Evolutionary conservation across 768 basidiomycete genomes (phyloP), one percentile per base, ranked within the genome.

Genomic region (Lactarius pseudohatsudake): DNA sequence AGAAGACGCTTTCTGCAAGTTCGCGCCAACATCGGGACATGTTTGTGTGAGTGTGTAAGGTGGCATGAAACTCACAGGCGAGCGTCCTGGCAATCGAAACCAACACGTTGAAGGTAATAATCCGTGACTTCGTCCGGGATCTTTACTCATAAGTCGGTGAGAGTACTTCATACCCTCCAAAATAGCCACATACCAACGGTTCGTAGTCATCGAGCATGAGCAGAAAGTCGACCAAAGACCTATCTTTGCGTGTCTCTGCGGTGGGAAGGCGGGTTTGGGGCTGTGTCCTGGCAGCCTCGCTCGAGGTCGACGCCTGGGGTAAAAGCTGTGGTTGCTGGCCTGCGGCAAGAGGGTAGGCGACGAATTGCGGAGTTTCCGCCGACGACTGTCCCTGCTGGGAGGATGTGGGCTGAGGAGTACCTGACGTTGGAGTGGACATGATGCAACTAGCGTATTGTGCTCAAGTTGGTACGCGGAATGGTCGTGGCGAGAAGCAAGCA

Each of bases 71-170:
- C 88, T 72, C 72, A 97, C 95, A 98, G 76, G 72, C 96, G 86
- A 58, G 94, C 86, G 74, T 98, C 96, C 68, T 95, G 90, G 73
- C 92, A 96, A 71, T 98, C 95, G 76, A 98, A 98, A 1, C 96
- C 97, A 22, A 96, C 92, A 63, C 90, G 85, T 76, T 98, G 95
- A 13, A 99, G 86, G 78, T 97, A 98, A 76, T 96, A 97, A 73
- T 97, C 94, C 4, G 96, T 97, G 28, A 99, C 94, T 76, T 98
- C 96, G 75, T 94, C 96, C 0, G 96, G 96, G 68, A 98, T 93
- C 96, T 98, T 74, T 22, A 4, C 22, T 15, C 30, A 43, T 15
- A 32, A 11, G 18, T 32, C 13, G 16, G 53, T 45, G n/a, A 55
- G 15, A 34, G 36, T 13, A 10, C 22, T 16, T 41, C 7, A 60